Evolutionary conservation across 2,329 filamentous ascomycete genomes (phyloP).

Genomic region (Canariomyces notabilis): DNA sequence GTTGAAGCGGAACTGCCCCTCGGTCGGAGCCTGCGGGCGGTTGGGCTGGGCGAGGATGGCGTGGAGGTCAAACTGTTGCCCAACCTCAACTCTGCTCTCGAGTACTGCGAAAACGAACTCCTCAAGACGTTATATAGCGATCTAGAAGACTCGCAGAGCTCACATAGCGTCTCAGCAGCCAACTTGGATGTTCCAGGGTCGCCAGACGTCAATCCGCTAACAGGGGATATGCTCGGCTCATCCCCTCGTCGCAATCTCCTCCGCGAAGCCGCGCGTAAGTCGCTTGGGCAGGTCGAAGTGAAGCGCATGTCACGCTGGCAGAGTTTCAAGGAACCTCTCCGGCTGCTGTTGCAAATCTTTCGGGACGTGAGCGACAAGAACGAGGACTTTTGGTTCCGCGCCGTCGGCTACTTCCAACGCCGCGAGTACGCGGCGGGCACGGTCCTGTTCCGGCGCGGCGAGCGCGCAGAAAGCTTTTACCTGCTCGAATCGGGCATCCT

Average conservation of each 20-base stretch:
- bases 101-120: conserved; percentile 91
- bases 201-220: conserved; percentile 24
- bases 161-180: conserved; percentile 38
- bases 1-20: conserved; percentile 71
- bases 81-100: conserved; percentile 86
- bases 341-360: conserved; percentile 92
- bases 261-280: conserved; percentile 69
- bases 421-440: conserved; percentile 64
- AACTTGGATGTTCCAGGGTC: conserved; percentile 46
- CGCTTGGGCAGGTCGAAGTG: conserved; percentile 62
- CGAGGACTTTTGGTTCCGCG: conserved; percentile 92
- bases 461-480: conserved; percentile 79
- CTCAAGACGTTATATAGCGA: conserved; percentile 73
- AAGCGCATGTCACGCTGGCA: conserved; percentile 66
- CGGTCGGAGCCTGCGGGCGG: conserved; percentile 72
- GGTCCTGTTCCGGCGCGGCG: conserved; percentile 71
- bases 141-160: conserved; percentile 54
- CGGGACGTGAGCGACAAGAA: conserved; percentile 78
- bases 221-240: conserved; percentile 51
- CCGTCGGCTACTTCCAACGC: conserved; percentile 67
- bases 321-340: conserved; percentile 82
- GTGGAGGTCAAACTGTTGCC: conserved; percentile 76
- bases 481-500: conserved; percentile 85
- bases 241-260: conserved; percentile 79
- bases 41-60: conserved; percentile 71